Conservation (phyloP, 805 yeast species). For the Zygosaccharomyces siamensis region DNA sequence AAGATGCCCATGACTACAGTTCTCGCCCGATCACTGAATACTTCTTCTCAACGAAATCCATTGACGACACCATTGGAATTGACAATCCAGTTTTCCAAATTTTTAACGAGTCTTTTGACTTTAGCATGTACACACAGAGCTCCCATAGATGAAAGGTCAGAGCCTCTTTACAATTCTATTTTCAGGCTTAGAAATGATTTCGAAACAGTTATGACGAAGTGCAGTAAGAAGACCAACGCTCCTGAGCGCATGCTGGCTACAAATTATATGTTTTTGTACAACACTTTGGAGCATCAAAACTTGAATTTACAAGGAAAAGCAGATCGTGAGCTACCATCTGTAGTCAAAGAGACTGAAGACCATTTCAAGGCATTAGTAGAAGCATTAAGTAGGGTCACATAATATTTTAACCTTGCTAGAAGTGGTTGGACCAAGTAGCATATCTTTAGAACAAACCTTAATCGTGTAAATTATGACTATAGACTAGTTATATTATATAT, state of each 20-base stretch:
- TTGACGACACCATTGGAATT: slow-evolving; percentile 49
- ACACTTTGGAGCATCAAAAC: slow-evolving; percentile 25
- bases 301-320: slow-evolving; percentile 13
- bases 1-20: slow-evolving; percentile 37
- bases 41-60: slow-evolving; percentile 25
- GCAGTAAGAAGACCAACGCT: slow-evolving; percentile 51
- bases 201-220: slow-evolving; percentile 70
- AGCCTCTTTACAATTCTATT: slow-evolving; percentile 70
- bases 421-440: neutral
- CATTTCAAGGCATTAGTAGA: slow-evolving; percentile 31
- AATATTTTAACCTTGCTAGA: neutral
- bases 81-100: slow-evolving; percentile 75
- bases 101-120: slow-evolving; percentile 64
- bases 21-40: slow-evolving; percentile 31
- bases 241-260: slow-evolving; percentile 69
- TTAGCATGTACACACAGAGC: slow-evolving; percentile 40
- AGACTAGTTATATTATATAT: neutral
- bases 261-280: slow-evolving; percentile 36
- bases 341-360: slow-evolving; percentile 29
- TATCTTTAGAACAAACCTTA: neutral
- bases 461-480: neutral
- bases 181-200: slow-evolving; percentile 70
- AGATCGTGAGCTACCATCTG: slow-evolving; percentile 17
- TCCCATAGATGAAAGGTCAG: slow-evolving; percentile 39
- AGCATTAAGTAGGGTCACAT: slow-evolving; percentile 28